A percentile compares a stretch with the other conserved stretches of the same genome.
These are phyloP conservation scores for Stropharia rugosoannulata DNA, from an alignment of 768 basidiomycete species.

Conservation along the genomic window DNA sequence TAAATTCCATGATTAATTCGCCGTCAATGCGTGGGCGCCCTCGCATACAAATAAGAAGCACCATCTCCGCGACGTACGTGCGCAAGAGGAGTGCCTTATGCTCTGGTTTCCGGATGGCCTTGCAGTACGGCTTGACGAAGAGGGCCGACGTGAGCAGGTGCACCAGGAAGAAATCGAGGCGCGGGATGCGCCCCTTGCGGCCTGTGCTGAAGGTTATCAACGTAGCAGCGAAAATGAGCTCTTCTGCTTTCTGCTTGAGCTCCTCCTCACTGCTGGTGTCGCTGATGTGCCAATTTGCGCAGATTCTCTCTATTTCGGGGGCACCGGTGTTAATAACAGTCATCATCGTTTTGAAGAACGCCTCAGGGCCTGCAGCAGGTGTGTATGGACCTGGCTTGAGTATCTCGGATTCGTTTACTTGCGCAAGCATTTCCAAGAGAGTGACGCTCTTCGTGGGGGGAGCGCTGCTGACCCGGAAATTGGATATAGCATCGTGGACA, in stretches of 20 bases:
- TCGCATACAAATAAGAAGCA: constrained; percentile 31
- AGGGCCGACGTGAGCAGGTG: constrained; percentile 53
- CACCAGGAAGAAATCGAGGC: constrained; percentile 61
- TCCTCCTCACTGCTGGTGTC: constrained; percentile 28
- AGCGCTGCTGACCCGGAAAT: constrained; percentile 29
- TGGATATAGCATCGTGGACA: constrained; percentile 29
- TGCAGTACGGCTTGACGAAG: constrained; percentile 45
- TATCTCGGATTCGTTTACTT: constrained; percentile 47
- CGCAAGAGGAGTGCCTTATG: constrained; percentile 47
- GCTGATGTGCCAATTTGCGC: constrained; percentile 37
- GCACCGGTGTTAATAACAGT: constrained; percentile 36
- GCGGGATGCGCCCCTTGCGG: constrained; percentile 43
- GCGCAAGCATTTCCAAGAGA: constrained; percentile 48
- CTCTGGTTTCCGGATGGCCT: constrained; percentile 26
- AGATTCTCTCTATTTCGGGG: constrained; percentile 45
- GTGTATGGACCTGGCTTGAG: constrained; percentile 57
- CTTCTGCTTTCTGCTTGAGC: constrained; percentile 43
- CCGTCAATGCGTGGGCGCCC: constrained; percentile 55
- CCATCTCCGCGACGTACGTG: constrained; percentile 36
- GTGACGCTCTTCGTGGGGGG: constrained; percentile 28
- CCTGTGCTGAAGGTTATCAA: constrained; percentile 48
- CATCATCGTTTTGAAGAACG: constrained; percentile 29
- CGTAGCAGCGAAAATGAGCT: constrained; percentile 47
- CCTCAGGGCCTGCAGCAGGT: constrained; percentile 26
- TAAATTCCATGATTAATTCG: constrained; percentile 46